A percentile compares a stretch with the other conserved stretches of the same genome.
Evolutionary conservation across 352 stramenopile genomes (phyloP).

Genomic region (Phytophthora meadii): DNA sequence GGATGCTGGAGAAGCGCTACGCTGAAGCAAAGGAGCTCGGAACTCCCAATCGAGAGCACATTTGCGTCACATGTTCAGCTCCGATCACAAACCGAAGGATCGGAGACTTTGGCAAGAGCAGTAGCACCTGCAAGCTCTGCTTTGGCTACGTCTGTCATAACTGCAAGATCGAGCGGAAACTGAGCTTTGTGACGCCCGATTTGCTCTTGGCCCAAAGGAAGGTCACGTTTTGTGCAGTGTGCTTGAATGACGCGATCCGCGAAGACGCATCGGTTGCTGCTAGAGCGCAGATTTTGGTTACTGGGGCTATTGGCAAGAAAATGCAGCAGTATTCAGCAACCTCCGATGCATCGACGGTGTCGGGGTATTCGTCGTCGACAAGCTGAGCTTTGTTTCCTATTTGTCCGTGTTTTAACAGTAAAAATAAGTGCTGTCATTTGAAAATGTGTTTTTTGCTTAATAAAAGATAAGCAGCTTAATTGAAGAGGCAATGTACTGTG

Average conservation of each 20-base stretch:
- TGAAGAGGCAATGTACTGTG: too few relatives aligned
- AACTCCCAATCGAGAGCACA: conserved; percentile 36
- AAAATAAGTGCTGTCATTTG: too few relatives aligned
- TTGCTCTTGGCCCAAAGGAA: conserved; percentile 34
- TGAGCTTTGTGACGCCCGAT: conserved; percentile 47
- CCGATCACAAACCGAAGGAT: conserved; percentile 29
- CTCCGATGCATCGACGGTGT: conserved; percentile 25
- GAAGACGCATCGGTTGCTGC: conserved; percentile 36
- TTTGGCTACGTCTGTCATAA: conserved; percentile 37
- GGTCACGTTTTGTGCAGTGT: conserved; percentile 46
- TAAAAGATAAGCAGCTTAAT: too few relatives aligned
- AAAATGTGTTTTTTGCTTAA: too few relatives aligned
- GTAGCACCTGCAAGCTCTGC: conserved; percentile 46
- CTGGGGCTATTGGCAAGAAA: conserved; percentile 12
- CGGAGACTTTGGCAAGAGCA: conserved; percentile 38
- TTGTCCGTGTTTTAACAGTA: too few relatives aligned
- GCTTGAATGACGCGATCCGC: conserved; percentile 33
- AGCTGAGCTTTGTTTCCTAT: neutral
- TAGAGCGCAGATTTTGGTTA: conserved; percentile 24
- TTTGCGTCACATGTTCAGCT: conserved; percentile 33
- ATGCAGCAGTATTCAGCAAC: conserved; percentile 8
- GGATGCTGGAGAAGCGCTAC: conserved; percentile 47
- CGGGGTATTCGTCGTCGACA: conserved; percentile 22
- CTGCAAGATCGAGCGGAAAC: conserved; percentile 41
- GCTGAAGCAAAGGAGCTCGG: conserved; percentile 38